Base-by-base conservation (phyloP, 768 basidiomycete species). In the Agaricus sinodeliciosus region DNA sequence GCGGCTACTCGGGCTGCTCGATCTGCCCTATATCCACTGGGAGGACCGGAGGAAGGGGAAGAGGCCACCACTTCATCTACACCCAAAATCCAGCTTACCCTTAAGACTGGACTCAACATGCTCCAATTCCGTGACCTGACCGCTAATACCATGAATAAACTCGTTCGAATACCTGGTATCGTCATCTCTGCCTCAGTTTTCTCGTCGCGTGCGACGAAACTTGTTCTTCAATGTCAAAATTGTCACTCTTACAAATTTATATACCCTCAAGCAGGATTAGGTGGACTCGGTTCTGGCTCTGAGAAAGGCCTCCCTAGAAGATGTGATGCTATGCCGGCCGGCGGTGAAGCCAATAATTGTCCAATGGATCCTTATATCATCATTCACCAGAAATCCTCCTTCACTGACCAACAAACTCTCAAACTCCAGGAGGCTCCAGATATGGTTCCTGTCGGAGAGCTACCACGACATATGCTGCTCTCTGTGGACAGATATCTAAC, bases 361-460 rank as follows among this genome's bases (percentile, higher is more conserved):
- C 94, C 94, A 0, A 67, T 98, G 49, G 96, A 98, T 65, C 96
- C 96, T 1, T 99, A 94, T 70, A 77, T 93, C 48, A 94, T 99
- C 63, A 75, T 97, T 13, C 96, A 99, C 67, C 87, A 92, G 35
- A 90, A 92, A 69, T 98, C 92, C 28, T 76, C 81, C 5, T 99
- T 98, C 63, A 87, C 94, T 7, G 96, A 99, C 64, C 94, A 96
- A 60, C 96, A 99, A 69, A 89, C 82, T 9, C 77, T 99, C 60
- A 99, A 99, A 66, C 79, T 99, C 11, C 96, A 99, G 68, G 96
- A 99, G 68, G 94, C 95, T 15, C 96, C 96, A 0, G 96, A 99
- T 67, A 96, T 97, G 92, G 96, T 99, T 1, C 96, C 96, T 0
- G 94, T 98, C 22, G 96, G 96, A 77, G 96, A 99, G 64, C 74